phyloP scores from a whole-genome alignment of 768 basidiomycete genomes.

The Hericium alpestre region DNA sequence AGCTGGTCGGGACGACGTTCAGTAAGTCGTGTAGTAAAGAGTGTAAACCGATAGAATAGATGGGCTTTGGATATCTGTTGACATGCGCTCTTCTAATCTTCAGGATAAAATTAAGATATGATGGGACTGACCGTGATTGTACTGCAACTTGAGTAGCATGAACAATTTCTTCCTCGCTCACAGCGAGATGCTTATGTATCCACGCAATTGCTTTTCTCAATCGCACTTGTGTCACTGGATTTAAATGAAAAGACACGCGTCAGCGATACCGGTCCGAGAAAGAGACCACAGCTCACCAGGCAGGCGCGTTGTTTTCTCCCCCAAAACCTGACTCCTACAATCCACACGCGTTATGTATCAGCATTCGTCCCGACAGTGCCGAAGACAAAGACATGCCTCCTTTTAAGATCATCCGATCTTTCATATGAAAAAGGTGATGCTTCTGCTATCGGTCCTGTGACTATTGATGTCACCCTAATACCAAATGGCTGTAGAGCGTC shows the following conservation, averaged over 20 bases:
- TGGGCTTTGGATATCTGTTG: conserved; percentile 11
- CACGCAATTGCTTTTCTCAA: too few relatives aligned
- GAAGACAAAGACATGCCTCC: too few relatives aligned
- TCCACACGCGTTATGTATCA: too few relatives aligned
- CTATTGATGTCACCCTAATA: conserved; percentile 11
- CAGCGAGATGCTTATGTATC: too few relatives aligned
- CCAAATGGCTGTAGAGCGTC: conserved; percentile 10
- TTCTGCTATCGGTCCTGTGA: neutral
- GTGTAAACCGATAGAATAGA: conserved; percentile 8
- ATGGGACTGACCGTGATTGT: neutral
- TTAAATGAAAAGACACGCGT: neutral
- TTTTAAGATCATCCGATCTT: too few relatives aligned
- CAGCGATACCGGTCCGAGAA: too few relatives aligned
- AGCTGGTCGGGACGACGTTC: conserved; percentile 1
- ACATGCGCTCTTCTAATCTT: neutral
- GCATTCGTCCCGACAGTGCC: too few relatives aligned
- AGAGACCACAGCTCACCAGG: too few relatives aligned
- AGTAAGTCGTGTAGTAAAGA: conserved; percentile 4
- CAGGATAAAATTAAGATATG: too few relatives aligned
- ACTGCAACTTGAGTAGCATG: neutral
- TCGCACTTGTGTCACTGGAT: neutral
- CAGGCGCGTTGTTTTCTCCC: too few relatives aligned
- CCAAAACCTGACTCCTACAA: too few relatives aligned
- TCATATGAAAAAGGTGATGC: neutral
- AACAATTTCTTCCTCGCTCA: too few relatives aligned